Percentiles rank a stretch among this genome's conserved stretches.
These are phyloP conservation scores for Trichoderma asperelloides DNA, from an alignment of 495 filamentous ascomycete genomes.

Conservation along the genomic window DNA sequence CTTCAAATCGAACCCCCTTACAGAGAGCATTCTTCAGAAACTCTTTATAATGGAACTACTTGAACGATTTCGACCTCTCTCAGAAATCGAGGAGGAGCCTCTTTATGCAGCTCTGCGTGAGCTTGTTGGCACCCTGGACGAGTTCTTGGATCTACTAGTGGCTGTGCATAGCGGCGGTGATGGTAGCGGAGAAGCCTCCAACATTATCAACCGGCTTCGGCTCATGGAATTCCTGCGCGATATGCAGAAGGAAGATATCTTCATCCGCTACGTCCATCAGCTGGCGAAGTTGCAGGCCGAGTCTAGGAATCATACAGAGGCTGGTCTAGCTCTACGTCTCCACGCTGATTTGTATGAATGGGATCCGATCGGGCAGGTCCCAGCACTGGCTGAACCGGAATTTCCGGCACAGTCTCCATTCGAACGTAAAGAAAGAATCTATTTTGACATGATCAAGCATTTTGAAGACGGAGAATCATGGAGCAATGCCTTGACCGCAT, in stretches of 20 bases:
- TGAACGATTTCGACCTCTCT: conserved; percentile 66
- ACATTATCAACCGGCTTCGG: conserved; percentile 75
- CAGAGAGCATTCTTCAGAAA: conserved; percentile 83
- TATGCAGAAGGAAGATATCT: conserved; percentile 96
- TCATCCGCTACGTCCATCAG: conserved; percentile 93
- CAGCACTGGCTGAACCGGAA: conserved; percentile 58
- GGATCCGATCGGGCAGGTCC: conserved; percentile 63
- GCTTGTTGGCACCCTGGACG: conserved; percentile 75
- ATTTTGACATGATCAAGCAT: conserved; percentile 87
- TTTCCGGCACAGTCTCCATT: conserved; percentile 84
- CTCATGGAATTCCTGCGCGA: conserved; percentile 96
- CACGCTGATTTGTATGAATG: conserved; percentile 92
- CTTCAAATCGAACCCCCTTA: conserved; percentile 81
- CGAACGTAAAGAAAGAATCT: conserved; percentile 85
- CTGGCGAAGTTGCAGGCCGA: conserved; percentile 69
- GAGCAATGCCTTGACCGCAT: conserved; percentile 81
- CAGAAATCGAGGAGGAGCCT: conserved; percentile 56
- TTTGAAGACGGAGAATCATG: conserved; percentile 91
- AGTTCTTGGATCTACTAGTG: conserved; percentile 82
- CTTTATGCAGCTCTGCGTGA: conserved; percentile 68
- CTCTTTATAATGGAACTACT: conserved; percentile 83
- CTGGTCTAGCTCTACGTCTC: conserved; percentile 79
- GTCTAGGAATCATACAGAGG: conserved; percentile 75
- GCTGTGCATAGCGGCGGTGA: conserved; percentile 76
- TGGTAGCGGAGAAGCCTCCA: conserved; percentile 63